Evolutionary conservation across 192 early-diverging fungal species (phyloP), one percentile per base, ranked within the genome.

Genomic region (Diversispora epigaea): DNA sequence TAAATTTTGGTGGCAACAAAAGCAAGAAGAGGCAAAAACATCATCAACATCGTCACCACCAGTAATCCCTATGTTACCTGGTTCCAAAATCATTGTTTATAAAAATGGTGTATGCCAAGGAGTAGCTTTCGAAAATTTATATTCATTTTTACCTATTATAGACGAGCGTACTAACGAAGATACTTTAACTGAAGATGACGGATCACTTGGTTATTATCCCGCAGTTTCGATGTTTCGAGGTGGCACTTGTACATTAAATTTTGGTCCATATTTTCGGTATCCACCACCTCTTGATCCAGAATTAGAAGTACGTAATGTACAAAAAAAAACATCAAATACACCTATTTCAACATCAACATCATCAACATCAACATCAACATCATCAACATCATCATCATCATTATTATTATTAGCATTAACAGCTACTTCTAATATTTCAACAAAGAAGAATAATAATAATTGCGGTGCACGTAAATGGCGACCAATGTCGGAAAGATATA

Each of bases 151-250:
- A n/a, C 84, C 84, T 6, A 80, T 75, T 3, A 70, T 78, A 22
- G 82, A 83, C 22, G 76, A 80, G 44, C 77, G 60, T 4, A 80
- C 82, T 44, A 78, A 77, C n/a, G 72, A 77, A 14, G 87, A 84
- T 17, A 82, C 84, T 32, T 77, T 85, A 4, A 60, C 77, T 7
- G 81, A 82, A 50, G 89, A 90, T 58, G 89, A 90, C 57, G 89
- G 89, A 3, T 86, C 88, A 3, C 69, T 86, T 5, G 90, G 90
- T 0, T 91, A 91, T 75, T 91, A 89, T 65, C 90, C 90, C 6
- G 80, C 80, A 4, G 84, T 91, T 21, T 87, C 85, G 50, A 84
- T 90, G 17, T 91, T 84, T 72, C 76, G 85, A 55, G 88, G 89
- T 49, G 90, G 86, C 14, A 80, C 84, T 2, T 88, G 86, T 5